Evolutionary conservation across 164 flowering plant species (phyloP).

Genomic region (Vitis cinerea): DNA sequence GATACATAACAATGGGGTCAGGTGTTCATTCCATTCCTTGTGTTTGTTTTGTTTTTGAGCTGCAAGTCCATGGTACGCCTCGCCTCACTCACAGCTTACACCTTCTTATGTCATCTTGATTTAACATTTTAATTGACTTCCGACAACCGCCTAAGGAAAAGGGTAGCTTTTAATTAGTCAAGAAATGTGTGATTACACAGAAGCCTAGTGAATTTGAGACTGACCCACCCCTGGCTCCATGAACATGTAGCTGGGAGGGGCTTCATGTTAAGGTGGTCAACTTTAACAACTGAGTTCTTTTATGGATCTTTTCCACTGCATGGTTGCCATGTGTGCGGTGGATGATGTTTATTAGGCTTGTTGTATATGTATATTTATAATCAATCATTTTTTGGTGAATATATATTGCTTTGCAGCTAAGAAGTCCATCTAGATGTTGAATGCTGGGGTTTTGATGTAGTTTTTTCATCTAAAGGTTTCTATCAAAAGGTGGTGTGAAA

Average conservation of each 20-base stretch:
- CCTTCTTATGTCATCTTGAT: background rate
- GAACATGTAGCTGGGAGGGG: background rate
- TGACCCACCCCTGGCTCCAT: background rate
- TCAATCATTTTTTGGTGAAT: background rate
- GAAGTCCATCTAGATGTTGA: constrained; percentile 10
- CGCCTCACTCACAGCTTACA: background rate
- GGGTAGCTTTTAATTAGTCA: background rate
- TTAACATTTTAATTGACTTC: constrained; percentile 8
- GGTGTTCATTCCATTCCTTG: constrained; percentile 5
- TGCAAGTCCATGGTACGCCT: constrained; percentile 11
- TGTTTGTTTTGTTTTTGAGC: constrained; percentile 5
- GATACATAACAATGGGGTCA: background rate
- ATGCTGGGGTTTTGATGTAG: constrained; percentile 7
- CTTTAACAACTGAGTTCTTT: no score
- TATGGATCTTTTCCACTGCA: no score
- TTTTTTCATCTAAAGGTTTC: constrained; percentile 15
- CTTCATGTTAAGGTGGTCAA: no score
- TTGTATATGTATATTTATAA: background rate
- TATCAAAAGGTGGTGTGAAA: constrained; percentile 22
- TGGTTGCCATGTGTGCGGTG: no score
- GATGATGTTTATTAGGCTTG: no score
- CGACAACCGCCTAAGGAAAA: background rate
- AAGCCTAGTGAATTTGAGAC: background rate
- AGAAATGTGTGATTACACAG: background rate
- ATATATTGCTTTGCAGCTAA: constrained; percentile 10